Conservation (phyloP, 345 rosid genomes). For the Cardiospermum halicacabum region DNA sequence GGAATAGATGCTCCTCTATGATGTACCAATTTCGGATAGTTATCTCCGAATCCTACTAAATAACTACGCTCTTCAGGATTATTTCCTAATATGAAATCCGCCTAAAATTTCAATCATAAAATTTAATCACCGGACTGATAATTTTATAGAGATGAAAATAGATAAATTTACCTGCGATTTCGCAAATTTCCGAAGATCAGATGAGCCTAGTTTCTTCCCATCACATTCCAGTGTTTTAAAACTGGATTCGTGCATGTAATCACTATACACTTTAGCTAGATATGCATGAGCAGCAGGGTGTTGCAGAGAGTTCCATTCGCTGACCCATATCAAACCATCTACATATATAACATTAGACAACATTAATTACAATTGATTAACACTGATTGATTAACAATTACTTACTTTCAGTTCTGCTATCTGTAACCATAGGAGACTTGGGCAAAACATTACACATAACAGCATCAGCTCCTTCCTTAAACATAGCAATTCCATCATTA, state of each 20-base stretch:
- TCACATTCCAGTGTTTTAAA: conserved; percentile 53
- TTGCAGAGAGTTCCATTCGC: conserved; percentile 81
- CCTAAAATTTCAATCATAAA: conserved; percentile 51
- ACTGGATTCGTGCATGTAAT: conserved; percentile 82
- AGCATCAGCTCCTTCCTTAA: conserved; percentile 72
- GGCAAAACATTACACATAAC: conserved; percentile 88
- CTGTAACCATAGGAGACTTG: conserved; percentile 75
- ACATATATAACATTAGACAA: background rate
- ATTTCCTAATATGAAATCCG: conserved; percentile 80
- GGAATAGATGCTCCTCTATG: conserved; percentile 99
- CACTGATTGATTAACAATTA: background rate
- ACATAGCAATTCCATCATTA: conserved; percentile 39
- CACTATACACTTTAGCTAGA: conserved; percentile 77
- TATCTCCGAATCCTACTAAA: conserved; percentile 86
- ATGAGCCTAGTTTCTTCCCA: conserved; percentile 53
- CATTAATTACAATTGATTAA: too few relatives aligned
- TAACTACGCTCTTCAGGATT: conserved; percentile 77
- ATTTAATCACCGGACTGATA: too few relatives aligned
- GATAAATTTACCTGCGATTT: conserved; percentile 92
- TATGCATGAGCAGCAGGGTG: conserved; percentile 87
- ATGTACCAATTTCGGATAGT: conserved; percentile 73
- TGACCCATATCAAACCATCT: conserved; percentile 87
- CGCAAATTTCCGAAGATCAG: conserved; percentile 83
- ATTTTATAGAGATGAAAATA: too few relatives aligned
- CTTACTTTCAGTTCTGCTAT: conserved; percentile 71